Base-by-base conservation (phyloP, 208 protist species). In the Porcisia deanei region DNA sequence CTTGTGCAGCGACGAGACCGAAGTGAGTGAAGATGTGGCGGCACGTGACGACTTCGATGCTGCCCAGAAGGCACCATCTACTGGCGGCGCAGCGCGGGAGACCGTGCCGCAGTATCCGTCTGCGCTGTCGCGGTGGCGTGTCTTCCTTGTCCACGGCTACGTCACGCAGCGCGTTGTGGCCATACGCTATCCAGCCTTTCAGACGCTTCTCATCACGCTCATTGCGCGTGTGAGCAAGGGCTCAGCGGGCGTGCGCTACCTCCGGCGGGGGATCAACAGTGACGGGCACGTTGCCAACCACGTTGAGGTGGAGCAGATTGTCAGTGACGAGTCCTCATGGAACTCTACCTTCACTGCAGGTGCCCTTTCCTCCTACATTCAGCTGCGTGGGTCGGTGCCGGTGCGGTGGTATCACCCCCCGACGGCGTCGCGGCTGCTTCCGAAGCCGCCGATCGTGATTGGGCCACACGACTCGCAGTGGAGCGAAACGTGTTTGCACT, bases 221-320 rank as follows among this genome's bases (percentile, higher is more conserved):
- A 98, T 99, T 61, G 97, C 93, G 22, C 87, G 98, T 34, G 82
- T 94, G 45, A 97, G 91, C 64, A 91, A 97, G 61, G 83, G 95
- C 59, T 98, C 91, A 75, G 98, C 98, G 8, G 98, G 98, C 18
- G 89, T 96, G 47, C 92, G 98, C 39, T 99, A 98, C 79, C 81
- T 99, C 18, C 98, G 99, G 63, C 94, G 98, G 73, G 98, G 98
- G 2, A 85, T 98, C n/a, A 94, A 82, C 79, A 87, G 91, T 65
- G 80, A 91, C 61, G 88, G 89, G 41, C 71, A 93, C 74, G 92
- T 93, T 58, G 94, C 94, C 20, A 98, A 98, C 75, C 88, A 95
- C 67, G 94, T 98, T 18, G 92, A 98, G 75, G 85, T 94, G 43
- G 94, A 98, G 81, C 94, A 98, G 76, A 96, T 98, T 65, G 87